Conservation (phyloP, 2,329 filamentous ascomycete genomes). For the Pseudocercospora vitis region DNA sequence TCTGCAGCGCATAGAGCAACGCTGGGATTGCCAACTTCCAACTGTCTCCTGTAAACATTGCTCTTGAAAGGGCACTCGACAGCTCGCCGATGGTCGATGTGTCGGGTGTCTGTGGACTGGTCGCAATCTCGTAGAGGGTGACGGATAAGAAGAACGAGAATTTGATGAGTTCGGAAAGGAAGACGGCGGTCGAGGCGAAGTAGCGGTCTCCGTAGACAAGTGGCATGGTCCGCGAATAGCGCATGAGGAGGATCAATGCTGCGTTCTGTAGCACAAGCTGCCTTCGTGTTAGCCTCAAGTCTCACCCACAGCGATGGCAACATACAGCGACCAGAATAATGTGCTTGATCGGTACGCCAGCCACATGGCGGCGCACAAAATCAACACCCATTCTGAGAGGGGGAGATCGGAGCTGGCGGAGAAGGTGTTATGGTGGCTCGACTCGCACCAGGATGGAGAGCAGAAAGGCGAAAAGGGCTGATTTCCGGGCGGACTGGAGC, state of each 20-base stretch:
- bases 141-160: conserved; percentile 82
- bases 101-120: conserved; percentile 72
- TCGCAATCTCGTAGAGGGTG: conserved; percentile 83
- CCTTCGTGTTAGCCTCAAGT: conserved; percentile 15
- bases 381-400: conserved; percentile 21
- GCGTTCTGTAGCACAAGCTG: conserved; percentile 81
- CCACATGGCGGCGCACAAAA: conserved; percentile 31
- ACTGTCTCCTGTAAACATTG: conserved; percentile 84
- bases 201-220: conserved; percentile 79
- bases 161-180: conserved; percentile 91
- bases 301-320: not conserved
- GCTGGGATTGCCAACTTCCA: conserved; percentile 95
- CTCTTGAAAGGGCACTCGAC: conserved; percentile 74
- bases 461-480: conserved; percentile 4
- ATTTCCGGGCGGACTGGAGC: not conserved
- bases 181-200: conserved; percentile 89
- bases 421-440: conserved; percentile 5
- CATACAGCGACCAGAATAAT: conserved; percentile 63
- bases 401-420: not conserved
- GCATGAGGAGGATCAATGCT: conserved; percentile 78
- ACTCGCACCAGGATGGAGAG: conserved; percentile 11
- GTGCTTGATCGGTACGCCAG: conserved; percentile 66
- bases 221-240: conserved; percentile 95
- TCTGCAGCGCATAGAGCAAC: conserved; percentile 84
- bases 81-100: conserved; percentile 59